phyloP scores from a whole-genome alignment of 208 protist genomes.

The Trypanosoma caninum region DNA sequence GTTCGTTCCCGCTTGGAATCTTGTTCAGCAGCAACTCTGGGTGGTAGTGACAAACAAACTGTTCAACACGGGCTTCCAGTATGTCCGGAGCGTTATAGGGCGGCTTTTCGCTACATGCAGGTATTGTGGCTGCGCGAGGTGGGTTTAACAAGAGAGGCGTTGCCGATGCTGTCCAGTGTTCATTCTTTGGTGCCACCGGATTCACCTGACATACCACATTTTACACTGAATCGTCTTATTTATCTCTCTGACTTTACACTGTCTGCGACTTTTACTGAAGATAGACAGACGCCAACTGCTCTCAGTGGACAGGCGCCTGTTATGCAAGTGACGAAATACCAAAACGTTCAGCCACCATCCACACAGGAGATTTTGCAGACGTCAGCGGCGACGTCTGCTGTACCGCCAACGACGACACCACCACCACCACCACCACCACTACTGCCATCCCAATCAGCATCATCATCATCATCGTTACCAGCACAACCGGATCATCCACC shows the following conservation, averaged over 20 bases:
- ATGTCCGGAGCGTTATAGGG: conserved; percentile 18
- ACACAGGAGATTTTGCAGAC: too few relatives aligned
- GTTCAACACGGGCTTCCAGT: conserved; percentile 39
- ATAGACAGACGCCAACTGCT: neutral
- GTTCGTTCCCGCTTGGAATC: conserved; percentile 37
- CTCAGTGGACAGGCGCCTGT: too few relatives aligned
- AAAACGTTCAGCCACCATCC: too few relatives aligned
- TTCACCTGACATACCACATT: conserved; percentile 3
- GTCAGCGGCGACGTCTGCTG: neutral
- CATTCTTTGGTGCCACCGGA: conserved; percentile 5
- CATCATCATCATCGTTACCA: neutral
- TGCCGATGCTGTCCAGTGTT: conserved; percentile 8
- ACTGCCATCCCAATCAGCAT: neutral
- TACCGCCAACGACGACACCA: neutral
- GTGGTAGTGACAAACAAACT: neutral
- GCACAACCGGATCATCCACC: too few relatives aligned
- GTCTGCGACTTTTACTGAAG: neutral
- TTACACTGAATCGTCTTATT: conserved; percentile 26
- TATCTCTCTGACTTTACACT: neutral
- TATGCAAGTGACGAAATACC: too few relatives aligned
- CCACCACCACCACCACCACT: neutral
- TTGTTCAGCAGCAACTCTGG: neutral
- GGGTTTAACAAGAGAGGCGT: conserved; percentile 38
- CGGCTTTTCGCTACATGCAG: conserved; percentile 61
- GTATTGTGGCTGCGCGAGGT: conserved; percentile 69